Conservation (phyloP, 331 rosid species). For the Saraca asoca region DNA sequence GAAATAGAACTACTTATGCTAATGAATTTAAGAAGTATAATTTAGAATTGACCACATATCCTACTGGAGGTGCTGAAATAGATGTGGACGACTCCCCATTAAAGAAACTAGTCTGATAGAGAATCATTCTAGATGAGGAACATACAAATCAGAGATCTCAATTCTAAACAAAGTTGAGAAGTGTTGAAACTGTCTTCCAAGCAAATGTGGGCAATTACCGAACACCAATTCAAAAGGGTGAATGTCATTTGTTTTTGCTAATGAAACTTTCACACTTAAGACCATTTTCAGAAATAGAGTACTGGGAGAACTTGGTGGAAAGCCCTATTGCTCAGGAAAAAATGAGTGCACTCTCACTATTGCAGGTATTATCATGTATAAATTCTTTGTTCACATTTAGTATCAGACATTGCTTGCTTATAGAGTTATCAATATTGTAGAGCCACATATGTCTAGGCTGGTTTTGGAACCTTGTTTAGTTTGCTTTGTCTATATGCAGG, state of each 20-base stretch:
- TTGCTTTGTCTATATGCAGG: no score
- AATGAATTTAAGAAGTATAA: conserved; percentile 48
- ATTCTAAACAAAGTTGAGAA: conserved; percentile 46
- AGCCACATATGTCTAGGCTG: no score
- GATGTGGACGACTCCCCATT: conserved; percentile 33
- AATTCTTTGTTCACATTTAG: neutral
- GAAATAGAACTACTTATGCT: conserved; percentile 41
- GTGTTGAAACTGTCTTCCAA: conserved; percentile 41
- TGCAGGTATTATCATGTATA: conserved; percentile 40
- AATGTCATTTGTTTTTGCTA: conserved; percentile 50
- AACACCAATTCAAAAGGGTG: conserved; percentile 55
- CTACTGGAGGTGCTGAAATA: conserved; percentile 39
- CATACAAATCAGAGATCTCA: conserved; percentile 46
- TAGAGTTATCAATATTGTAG: no score
- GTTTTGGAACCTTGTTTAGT: no score
- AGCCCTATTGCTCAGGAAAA: conserved; percentile 50
- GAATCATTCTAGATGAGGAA: conserved; percentile 58
- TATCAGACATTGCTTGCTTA: no score
- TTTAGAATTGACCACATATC: conserved; percentile 50
- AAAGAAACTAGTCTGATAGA: conserved; percentile 46
- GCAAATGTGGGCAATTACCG: conserved; percentile 61
- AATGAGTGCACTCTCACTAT: conserved; percentile 43
- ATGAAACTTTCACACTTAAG: conserved; percentile 49
- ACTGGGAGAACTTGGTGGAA: no score
- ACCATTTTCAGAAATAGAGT: no score